Evolutionary conservation across 768 basidiomycete species (phyloP).

Genomic region (Pleurotus sapidus): DNA sequence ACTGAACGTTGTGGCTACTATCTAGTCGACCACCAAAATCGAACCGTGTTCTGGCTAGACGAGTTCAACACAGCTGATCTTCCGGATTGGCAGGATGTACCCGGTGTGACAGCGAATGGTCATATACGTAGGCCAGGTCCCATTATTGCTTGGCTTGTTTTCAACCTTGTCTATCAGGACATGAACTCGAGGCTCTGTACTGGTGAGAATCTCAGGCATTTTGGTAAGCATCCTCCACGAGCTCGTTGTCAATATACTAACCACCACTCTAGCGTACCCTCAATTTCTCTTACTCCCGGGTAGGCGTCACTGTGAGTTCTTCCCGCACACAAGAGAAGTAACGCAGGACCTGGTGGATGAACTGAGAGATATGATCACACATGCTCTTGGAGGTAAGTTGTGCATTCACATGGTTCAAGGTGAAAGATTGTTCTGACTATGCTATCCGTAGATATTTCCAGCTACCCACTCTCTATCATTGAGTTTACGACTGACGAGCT

Average conservation of each 20-base stretch:
- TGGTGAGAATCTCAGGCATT: slow-evolving; percentile 20
- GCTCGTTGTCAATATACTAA: not conserved
- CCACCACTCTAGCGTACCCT: not conserved
- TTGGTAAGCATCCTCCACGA: not conserved
- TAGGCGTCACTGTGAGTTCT: slow-evolving; percentile 34
- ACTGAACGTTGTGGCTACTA: slow-evolving; percentile 40
- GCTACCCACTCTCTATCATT: no score
- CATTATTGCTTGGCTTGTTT: not conserved
- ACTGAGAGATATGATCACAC: slow-evolving; percentile 20
- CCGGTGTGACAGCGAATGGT: slow-evolving; percentile 20
- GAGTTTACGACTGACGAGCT: no score
- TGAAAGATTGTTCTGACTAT: not conserved
- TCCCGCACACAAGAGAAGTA: slow-evolving; percentile 23
- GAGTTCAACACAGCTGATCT: slow-evolving; percentile 20
- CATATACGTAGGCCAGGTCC: slow-evolving; percentile 24
- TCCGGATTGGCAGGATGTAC: slow-evolving; percentile 12
- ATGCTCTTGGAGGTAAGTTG: slow-evolving; percentile 10
- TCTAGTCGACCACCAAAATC: slow-evolving; percentile 31
- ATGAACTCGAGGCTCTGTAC: slow-evolving; percentile 33
- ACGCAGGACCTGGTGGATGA: slow-evolving; percentile 14
- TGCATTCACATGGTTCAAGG: no score
- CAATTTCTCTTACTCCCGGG: not conserved
- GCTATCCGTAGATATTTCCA: not conserved
- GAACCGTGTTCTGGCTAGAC: slow-evolving; percentile 43
- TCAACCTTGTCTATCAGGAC: slow-evolving; percentile 17